A percentile compares a stretch with the other conserved stretches of the same genome.
These are phyloP conservation scores for Clitopilus hobsonii DNA, from an alignment of 768 basidiomycete species.

Conservation along the genomic window DNA sequence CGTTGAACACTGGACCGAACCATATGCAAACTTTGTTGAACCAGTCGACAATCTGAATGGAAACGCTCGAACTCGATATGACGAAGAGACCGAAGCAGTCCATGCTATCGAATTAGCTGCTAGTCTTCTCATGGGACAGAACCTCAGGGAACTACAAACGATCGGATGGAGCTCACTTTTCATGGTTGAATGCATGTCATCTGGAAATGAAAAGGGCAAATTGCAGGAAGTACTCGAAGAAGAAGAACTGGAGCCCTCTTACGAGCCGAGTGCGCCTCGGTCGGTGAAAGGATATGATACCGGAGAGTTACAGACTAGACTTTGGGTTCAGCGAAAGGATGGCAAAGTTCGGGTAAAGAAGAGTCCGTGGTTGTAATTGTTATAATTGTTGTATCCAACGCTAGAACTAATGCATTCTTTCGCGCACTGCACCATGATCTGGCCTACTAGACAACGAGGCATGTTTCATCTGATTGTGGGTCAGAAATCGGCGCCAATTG, in stretches of 20 bases:
- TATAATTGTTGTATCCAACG: not conserved
- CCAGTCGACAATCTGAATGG: constrained; percentile 23
- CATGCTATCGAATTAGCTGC: constrained; percentile 43
- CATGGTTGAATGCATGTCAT: constrained; percentile 6
- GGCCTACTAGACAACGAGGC: too few relatives aligned
- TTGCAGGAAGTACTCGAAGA: constrained; percentile 13
- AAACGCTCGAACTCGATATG: constrained; percentile 33
- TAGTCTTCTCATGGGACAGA: constrained; percentile 37
- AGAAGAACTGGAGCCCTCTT: constrained; percentile 4
- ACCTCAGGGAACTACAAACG: constrained; percentile 36
- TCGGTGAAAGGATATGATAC: not conserved
- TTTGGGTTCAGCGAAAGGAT: constrained; percentile 34
- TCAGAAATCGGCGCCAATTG: too few relatives aligned
- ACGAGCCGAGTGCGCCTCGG: not conserved
- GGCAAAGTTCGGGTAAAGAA: constrained; percentile 40
- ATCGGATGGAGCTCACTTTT: constrained; percentile 55
- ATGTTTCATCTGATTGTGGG: too few relatives aligned
- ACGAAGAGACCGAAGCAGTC: constrained; percentile 21
- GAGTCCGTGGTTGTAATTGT: constrained; percentile 26
- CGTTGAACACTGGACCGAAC: constrained; percentile 14
- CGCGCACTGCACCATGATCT: too few relatives aligned
- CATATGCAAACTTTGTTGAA: too few relatives aligned
- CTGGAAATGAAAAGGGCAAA: constrained; percentile 9
- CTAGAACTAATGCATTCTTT: not conserved
- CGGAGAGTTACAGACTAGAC: constrained; percentile 25